Percentiles rank a stretch among this genome's conserved stretches.
Conservation (phyloP, 257 asterid genomes). For the Solanum tarapatanum region DNA sequence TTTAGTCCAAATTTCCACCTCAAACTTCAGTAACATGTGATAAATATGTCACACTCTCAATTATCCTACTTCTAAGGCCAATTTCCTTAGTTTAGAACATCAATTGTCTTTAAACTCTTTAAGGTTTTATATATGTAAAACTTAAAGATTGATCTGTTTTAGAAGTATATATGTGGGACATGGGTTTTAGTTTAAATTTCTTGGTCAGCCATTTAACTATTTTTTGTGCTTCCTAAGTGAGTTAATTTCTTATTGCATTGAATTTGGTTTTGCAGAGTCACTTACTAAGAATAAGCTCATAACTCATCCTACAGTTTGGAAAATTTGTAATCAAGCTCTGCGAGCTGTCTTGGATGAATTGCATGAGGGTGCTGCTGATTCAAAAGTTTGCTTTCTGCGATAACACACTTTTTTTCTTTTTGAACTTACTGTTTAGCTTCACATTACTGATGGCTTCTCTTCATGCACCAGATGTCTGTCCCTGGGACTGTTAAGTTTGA, state of each 20-base stretch:
- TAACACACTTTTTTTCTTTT: too few relatives aligned
- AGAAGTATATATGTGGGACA: background rate
- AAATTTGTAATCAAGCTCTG: conserved; percentile 31
- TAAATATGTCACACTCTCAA: background rate
- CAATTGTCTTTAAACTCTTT: background rate
- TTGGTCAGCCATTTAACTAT: background rate
- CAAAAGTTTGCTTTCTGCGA: too few relatives aligned
- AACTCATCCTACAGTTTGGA: conserved; percentile 73
- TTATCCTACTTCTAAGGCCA: background rate
- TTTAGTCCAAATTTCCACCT: background rate
- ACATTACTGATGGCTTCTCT: too few relatives aligned
- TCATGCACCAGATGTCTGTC: too few relatives aligned
- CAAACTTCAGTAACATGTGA: background rate
- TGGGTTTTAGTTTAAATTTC: background rate
- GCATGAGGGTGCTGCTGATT: conserved; percentile 28
- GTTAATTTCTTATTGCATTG: background rate
- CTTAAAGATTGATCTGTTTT: background rate
- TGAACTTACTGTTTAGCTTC: too few relatives aligned
- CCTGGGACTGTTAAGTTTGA: background rate
- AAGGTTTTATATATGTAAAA: background rate
- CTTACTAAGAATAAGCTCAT: conserved; percentile 80
- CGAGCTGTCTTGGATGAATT: conserved; percentile 87
- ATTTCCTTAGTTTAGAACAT: background rate
- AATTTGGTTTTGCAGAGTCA: conserved; percentile 42
- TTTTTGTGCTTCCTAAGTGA: background rate